phyloP scores from a whole-genome alignment of 164 flowering plant genomes.

The Litsea cubeba region DNA sequence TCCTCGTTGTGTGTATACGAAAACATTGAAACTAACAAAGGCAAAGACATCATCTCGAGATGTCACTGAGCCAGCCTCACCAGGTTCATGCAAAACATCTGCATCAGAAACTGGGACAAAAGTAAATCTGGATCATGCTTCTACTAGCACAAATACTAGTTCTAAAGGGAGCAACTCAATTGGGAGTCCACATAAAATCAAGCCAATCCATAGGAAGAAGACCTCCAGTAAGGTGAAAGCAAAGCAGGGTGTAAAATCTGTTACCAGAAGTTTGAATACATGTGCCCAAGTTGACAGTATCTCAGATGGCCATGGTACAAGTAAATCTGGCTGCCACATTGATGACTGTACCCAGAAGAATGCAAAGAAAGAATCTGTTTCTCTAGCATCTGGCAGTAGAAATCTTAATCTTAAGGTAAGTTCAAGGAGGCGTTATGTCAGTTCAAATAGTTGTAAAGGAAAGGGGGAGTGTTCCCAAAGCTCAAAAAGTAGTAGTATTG shows the following conservation, averaged over 20 bases:
- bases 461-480: conserved; percentile 79
- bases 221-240: conserved; percentile 43
- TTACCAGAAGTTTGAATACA: conserved; percentile 18
- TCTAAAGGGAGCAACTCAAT: conserved; percentile 24
- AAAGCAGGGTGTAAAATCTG: conserved; percentile 28
- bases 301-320: conserved; percentile 15
- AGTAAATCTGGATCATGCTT: conserved; percentile 14
- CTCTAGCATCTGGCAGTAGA: conserved; percentile 24
- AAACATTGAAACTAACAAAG: conserved; percentile 14
- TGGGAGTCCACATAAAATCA: conserved; percentile 24
- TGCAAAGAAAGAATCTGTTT: conserved; percentile 22
- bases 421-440: conserved; percentile 20
- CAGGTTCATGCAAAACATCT: conserved; percentile 16
- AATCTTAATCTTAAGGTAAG: conserved; percentile 24
- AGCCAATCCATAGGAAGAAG: conserved; percentile 39
- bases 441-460: conserved; percentile 27
- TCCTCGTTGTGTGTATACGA: conserved; percentile 10
- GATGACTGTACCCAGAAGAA: conserved; percentile 13
- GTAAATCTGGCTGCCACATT: conserved; percentile 19
- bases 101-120: conserved; percentile 13
- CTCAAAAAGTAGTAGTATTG: conserved; percentile 82
- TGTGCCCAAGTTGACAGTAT: conserved; percentile 9
- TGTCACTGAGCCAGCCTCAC: conserved; percentile 18
- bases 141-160: conserved; percentile 11
- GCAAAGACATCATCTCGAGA: conserved; percentile 18